Evolutionary conservation across 345 rosid species (phyloP).

Genomic region (Microcos paniculata): DNA sequence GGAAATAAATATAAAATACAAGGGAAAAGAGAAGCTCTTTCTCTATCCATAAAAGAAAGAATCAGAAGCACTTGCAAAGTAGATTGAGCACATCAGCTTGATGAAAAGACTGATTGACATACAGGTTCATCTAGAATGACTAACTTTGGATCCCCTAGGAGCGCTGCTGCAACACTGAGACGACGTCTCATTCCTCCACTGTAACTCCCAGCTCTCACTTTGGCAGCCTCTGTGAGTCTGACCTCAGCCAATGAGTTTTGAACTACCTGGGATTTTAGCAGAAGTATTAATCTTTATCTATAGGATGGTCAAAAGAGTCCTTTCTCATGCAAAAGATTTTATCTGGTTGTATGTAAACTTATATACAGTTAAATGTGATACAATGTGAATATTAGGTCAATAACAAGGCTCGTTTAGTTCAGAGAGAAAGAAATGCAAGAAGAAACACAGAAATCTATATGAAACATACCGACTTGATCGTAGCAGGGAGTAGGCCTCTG

Average conservation of each 20-base stretch:
- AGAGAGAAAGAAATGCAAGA: slow-evolving; percentile 8
- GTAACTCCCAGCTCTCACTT: slow-evolving; percentile 81
- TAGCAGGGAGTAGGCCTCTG: slow-evolving; percentile 68
- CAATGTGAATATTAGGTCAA: background rate
- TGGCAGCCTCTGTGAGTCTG: slow-evolving; percentile 60
- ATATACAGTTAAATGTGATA: background rate
- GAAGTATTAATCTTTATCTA: background rate
- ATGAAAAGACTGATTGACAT: slow-evolving; percentile 8
- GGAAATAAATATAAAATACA: background rate
- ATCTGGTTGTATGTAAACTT: background rate
- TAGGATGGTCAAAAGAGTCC: background rate
- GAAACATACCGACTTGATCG: slow-evolving; percentile 55
- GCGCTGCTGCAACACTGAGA: slow-evolving; percentile 88
- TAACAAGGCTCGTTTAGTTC: background rate
- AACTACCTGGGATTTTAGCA: slow-evolving; percentile 41
- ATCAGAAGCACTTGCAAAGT: slow-evolving; percentile 2
- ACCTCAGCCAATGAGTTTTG: slow-evolving; percentile 72
- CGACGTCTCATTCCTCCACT: slow-evolving; percentile 99
- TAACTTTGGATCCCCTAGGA: slow-evolving; percentile 81
- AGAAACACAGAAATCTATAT: background rate
- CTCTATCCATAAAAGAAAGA: background rate
- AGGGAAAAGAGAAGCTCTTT: background rate
- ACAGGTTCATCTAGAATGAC: slow-evolving; percentile 91
- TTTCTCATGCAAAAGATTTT: background rate
- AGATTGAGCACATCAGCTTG: background rate